Evolutionary conservation across 345 rosid genomes (phyloP).

Genomic region (Raphanus sativus): DNA sequence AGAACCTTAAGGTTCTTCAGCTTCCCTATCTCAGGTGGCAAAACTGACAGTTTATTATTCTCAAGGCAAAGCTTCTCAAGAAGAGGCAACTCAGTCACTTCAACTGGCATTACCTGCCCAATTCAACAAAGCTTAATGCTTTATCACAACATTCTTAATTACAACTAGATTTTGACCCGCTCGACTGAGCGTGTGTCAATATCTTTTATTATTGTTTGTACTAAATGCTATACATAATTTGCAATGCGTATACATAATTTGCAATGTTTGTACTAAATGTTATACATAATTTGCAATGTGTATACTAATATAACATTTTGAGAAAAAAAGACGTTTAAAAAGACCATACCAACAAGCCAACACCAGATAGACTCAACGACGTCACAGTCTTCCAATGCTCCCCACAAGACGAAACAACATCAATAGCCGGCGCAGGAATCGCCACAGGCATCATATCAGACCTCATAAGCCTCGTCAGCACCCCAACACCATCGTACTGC

Average conservation of each 20-base stretch:
- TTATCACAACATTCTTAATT: constrained; percentile 2
- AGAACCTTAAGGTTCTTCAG: constrained; percentile 72
- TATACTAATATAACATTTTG: no score
- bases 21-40: constrained; percentile 93
- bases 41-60: constrained; percentile 66
- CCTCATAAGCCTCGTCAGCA: constrained; percentile 66
- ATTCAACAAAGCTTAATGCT: not conserved
- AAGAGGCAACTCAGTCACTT: constrained; percentile 67
- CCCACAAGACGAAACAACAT: constrained; percentile 42
- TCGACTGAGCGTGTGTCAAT: no score
- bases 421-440: constrained; percentile 38
- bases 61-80: constrained; percentile 91
- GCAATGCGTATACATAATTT: no score
- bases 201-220: no score
- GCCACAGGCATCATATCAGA: constrained; percentile 53
- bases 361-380: constrained; percentile 65
- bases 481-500: constrained; percentile 80
- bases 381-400: constrained; percentile 86
- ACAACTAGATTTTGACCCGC: not conserved
- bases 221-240: no score
- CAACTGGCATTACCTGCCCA: constrained; percentile 79
- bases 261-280: no score
- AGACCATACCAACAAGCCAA: constrained; percentile 43
- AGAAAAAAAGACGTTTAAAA: not conserved
- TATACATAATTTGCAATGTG: no score